Percentiles rank a stretch among this genome's conserved stretches.
Conservation (phyloP, 371 early-diverging fungal species). For the Dichotomocladium elegans region DNA sequence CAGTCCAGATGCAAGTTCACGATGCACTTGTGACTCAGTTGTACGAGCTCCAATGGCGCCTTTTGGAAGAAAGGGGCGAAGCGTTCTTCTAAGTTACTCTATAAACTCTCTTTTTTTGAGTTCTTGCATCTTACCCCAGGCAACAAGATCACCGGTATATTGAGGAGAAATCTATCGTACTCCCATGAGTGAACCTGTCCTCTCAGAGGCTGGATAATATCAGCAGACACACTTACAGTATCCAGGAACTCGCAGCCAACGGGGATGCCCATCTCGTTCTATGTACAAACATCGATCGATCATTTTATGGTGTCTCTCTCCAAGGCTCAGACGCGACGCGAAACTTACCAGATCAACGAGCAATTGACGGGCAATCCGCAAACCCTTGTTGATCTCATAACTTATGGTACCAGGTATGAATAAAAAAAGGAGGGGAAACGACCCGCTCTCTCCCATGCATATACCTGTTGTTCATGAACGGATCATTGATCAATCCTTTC, state of each 20-base stretch:
- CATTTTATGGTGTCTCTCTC: too few species aligned
- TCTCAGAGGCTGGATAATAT: not conserved
- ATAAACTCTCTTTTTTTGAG: too few species aligned
- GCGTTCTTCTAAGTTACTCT: too few species aligned
- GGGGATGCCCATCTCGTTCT: conserved; percentile 76
- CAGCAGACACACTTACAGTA: conserved; percentile 37
- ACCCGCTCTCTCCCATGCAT: not conserved
- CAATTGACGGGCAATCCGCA: conserved; percentile 73
- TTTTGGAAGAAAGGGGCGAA: not conserved
- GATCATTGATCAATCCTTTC: conserved; percentile 89
- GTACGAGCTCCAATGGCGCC: conserved; percentile 91
- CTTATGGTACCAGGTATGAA: too few species aligned
- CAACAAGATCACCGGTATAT: conserved; percentile 75
- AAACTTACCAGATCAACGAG: conserved; percentile 58
- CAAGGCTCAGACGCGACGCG: too few species aligned
- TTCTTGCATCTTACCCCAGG: conserved; percentile 60
- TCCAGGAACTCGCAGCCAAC: conserved; percentile 85
- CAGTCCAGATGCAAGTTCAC: conserved; percentile 88
- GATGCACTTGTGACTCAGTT: conserved; percentile 88
- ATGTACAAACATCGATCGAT: not conserved
- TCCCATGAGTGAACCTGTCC: too few species aligned
- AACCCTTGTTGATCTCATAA: conserved; percentile 88
- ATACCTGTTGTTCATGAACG: conserved; percentile 56
- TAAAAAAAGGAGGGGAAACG: not conserved
- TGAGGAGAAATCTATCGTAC: conserved; percentile 65